Evolutionary conservation across 495 filamentous ascomycete genomes (phyloP).

Genomic region (Penicillium fimorum): DNA sequence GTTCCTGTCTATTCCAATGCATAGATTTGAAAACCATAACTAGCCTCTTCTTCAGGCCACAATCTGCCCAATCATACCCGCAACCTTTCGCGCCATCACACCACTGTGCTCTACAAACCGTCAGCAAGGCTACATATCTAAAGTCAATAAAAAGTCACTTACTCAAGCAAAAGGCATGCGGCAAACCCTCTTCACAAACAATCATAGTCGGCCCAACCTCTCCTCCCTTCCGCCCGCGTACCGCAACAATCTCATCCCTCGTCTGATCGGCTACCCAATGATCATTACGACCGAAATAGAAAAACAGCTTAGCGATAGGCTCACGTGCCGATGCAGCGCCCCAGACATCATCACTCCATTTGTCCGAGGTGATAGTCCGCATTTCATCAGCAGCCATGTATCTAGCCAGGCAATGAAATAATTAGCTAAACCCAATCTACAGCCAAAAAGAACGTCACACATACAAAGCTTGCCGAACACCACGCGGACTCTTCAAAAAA

Average conservation of each 20-base stretch:
- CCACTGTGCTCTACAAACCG: slow-evolving; percentile 55
- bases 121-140: slow-evolving; percentile 10
- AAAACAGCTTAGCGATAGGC: slow-evolving; percentile 58
- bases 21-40: background rate
- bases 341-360: slow-evolving; percentile 82
- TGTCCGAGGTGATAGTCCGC: slow-evolving; percentile 67
- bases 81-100: slow-evolving; percentile 64
- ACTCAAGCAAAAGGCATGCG: slow-evolving; percentile 82
- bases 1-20: background rate
- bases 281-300: slow-evolving; percentile 77
- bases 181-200: slow-evolving; percentile 69
- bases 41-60: slow-evolving; percentile 2
- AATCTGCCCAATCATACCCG: slow-evolving; percentile 59
- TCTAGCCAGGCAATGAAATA: slow-evolving; percentile 27
- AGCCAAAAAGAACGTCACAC: slow-evolving; percentile 23
- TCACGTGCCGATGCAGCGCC: slow-evolving; percentile 51
- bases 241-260: slow-evolving; percentile 68
- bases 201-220: slow-evolving; percentile 61
- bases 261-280: slow-evolving; percentile 79
- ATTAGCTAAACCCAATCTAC: background rate
- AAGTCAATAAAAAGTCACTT: slow-evolving; percentile 28
- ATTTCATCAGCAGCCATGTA: slow-evolving; percentile 75
- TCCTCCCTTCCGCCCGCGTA: slow-evolving; percentile 39
- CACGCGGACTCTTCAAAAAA: slow-evolving; percentile 62
- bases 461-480: slow-evolving; percentile 69